Base-by-base conservation (phyloP, 179 eudicot species). In the Actinidia arguta region DNA sequence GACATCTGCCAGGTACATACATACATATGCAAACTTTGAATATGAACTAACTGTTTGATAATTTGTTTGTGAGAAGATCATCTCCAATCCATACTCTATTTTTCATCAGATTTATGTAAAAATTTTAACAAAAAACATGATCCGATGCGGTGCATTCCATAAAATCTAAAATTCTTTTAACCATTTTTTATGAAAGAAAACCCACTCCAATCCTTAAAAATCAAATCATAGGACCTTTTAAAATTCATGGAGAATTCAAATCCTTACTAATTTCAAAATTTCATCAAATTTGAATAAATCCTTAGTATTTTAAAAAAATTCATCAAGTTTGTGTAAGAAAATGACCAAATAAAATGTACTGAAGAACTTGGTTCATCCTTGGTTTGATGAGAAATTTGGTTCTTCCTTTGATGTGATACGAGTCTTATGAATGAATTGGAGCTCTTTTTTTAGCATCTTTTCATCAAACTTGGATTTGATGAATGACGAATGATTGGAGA, bases 1-100 rank as follows among this genome's bases (percentile, higher is more conserved):
- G 84, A 82, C 48, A 75, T 82, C 75, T 82, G 80, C 44, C 84
- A 82, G 84, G 84, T 82, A 42, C 36, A 1, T 12, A 27, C 16
- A 18, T 18, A 16, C n/a, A 67, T 36, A 14, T 66, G 13, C 44
- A 14, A 1, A 27, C n/a, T 59, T 20, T 20, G 24, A 10, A 7
- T 10, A 22, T 55, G 18, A 55, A 55, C 12, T 55, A 0, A 14
- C 9, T 27, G 31, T 64, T 11, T 64, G 4, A 42, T n/a, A n/a
- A n/a, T n/a, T n/a, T n/a, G n/a, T n/a, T n/a, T n/a, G n/a, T n/a
- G n/a, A n/a, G n/a, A n/a, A n/a, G n/a, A n/a, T n/a, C n/a, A n/a
- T n/a, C n/a, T n/a, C n/a, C 70, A 12, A 64, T 63, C 1, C 39
- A 11, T 3, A 10, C 13, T 27, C 44, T 64, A 24, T 64, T 18